These are phyloP conservation scores for Tetrahymena malaccensis DNA, from an alignment of 73 alveolate genomes.

Conservation along the genomic window DNA sequence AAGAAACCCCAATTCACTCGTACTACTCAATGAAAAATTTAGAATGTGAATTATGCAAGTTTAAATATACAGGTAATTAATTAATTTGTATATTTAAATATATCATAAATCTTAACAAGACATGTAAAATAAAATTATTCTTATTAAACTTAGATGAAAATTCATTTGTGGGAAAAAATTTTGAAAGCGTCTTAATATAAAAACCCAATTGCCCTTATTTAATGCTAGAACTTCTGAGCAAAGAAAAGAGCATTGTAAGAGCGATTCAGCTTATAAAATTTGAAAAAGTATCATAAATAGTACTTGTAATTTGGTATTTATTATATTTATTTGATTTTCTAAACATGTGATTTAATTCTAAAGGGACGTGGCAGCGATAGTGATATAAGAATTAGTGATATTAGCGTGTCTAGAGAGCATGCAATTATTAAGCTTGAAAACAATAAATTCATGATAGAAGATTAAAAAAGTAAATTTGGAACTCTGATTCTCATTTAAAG, in stretches of 20 bases:
- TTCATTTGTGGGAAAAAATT: background rate
- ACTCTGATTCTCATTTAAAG: conserved; percentile 63
- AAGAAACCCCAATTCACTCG: background rate
- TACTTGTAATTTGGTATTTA: background rate
- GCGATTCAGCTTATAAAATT: conserved; percentile 26
- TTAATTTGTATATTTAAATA: too few species aligned
- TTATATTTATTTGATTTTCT: background rate
- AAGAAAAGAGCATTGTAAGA: background rate
- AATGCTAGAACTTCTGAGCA: background rate
- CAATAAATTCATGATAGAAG: conserved; percentile 60
- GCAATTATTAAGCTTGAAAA: conserved; percentile 62
- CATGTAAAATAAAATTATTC: background rate
- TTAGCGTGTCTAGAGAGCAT: conserved; percentile 70
- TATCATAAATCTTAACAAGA: background rate
- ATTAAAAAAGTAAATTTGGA: conserved; percentile 77
- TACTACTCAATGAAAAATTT: conserved; percentile 5
- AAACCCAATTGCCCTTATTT: conserved; percentile 7
- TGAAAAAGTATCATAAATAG: conserved; percentile 11
- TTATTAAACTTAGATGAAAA: background rate
- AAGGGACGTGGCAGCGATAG: conserved; percentile 78
- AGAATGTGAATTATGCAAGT: conserved; percentile 23
- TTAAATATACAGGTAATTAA: background rate
- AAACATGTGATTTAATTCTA: background rate
- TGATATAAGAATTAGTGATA: conserved; percentile 70
- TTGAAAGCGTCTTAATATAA: background rate